Percentiles rank a stretch among this genome's conserved stretches.
Conservation (phyloP, 306 rosid genomes). For the Cucumis hystrix region DNA sequence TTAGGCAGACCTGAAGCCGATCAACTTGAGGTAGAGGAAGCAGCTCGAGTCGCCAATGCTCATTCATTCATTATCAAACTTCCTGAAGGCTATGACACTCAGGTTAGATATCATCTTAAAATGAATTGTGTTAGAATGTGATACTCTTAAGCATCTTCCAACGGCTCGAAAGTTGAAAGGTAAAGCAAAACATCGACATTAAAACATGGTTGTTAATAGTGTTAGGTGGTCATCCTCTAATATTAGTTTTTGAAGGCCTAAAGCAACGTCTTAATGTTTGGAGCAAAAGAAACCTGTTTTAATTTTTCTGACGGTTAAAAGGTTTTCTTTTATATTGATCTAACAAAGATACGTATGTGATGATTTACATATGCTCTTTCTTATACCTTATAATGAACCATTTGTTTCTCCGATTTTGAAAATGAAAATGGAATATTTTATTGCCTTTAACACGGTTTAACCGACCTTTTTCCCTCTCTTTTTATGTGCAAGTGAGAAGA, state of each 20-base stretch:
- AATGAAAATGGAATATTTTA: conserved; percentile 12
- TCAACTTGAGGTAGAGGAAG: conserved; percentile 92
- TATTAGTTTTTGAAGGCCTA: neutral
- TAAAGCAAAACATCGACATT: neutral
- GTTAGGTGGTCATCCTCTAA: neutral
- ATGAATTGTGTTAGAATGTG: neutral
- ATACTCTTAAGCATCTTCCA: neutral
- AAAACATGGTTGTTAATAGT: neutral
- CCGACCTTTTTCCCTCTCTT: conserved; percentile 8
- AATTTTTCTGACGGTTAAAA: neutral
- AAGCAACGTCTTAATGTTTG: neutral
- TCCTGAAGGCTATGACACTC: conserved; percentile 84
- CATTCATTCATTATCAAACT: conserved; percentile 92
- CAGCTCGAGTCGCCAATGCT: conserved; percentile 95
- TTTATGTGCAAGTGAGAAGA: conserved; percentile 31
- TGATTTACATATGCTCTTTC: neutral
- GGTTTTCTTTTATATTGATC: neutral
- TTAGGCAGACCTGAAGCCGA: conserved; percentile 90
- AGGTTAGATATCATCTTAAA: conserved; percentile 30
- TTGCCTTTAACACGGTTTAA: conserved; percentile 40
- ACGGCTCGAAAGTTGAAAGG: neutral
- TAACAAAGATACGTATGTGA: neutral
- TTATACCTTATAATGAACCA: neutral
- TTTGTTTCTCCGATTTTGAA: neutral
- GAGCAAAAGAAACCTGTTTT: neutral